A percentile compares a stretch with the other conserved stretches of the same genome.
phyloP scores from a whole-genome alignment of 2,329 filamentous ascomycete species.

The Aspergillus fijiensis region DNA sequence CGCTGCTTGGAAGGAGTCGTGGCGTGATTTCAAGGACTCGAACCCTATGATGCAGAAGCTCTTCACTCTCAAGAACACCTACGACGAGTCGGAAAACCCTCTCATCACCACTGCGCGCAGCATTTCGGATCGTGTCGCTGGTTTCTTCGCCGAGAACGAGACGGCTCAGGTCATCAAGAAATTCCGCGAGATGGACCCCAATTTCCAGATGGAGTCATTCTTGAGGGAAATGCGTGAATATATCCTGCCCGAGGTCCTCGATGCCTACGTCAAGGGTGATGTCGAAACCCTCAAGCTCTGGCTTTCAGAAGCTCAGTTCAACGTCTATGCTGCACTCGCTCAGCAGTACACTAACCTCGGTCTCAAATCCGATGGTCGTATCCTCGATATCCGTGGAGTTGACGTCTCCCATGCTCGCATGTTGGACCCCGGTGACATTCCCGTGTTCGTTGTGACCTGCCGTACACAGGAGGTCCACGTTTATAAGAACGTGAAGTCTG shows the following conservation, averaged over 20 bases:
- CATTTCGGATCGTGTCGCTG: conserved; percentile 87
- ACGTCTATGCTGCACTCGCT: conserved; percentile 93
- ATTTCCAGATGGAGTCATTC: conserved; percentile 93
- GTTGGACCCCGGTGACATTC: conserved; percentile 55
- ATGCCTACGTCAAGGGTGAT: conserved; percentile 97
- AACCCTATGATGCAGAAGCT: conserved; percentile 85
- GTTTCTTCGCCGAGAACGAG: conserved; percentile 98
- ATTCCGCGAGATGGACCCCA: conserved; percentile 92
- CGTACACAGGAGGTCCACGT: conserved; percentile 97
- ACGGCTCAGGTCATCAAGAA: conserved; percentile 97
- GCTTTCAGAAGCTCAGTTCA: conserved; percentile 94
- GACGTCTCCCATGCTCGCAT: conserved; percentile 61
- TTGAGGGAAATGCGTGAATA: conserved; percentile 94
- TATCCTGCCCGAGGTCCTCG: conserved; percentile 93
- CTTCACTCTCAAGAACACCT: conserved; percentile 80
- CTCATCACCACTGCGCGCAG: conserved; percentile 88
- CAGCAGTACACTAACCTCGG: conserved; percentile 94
- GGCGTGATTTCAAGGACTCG: conserved; percentile 89
- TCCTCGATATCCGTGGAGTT: conserved; percentile 91
- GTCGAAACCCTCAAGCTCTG: conserved; percentile 86
- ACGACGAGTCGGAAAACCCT: conserved; percentile 96
- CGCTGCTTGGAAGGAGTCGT: conserved; percentile 96
- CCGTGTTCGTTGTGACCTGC: conserved; percentile 96
- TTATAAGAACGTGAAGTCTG: conserved; percentile 87
- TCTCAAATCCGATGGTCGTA: conserved; percentile 89